Base-by-base conservation (phyloP, 108 stramenopile genomes). In the Nitzschia sp. region DNA sequence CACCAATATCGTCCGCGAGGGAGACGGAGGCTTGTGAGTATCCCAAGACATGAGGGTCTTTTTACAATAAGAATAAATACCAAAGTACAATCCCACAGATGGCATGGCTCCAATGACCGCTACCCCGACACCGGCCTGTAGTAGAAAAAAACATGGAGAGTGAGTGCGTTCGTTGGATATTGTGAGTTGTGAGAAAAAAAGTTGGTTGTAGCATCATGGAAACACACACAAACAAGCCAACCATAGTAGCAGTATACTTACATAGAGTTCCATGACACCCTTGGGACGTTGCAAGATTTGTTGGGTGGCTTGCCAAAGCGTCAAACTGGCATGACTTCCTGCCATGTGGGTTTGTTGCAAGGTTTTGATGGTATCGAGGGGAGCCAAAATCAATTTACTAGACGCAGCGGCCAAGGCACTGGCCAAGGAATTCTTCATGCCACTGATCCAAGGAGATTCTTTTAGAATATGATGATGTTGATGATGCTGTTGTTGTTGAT, bases 281-380 rank as follows among this genome's bases (percentile, higher is more conserved):
- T 83, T 79, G 11, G 84, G 85, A 25, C 96, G 77, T 21, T 73
- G 67, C 12, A 82, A 43, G 22, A 97, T 67, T 34, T 69, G 39
- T 46, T 72, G 65, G 0, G 78, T 79, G 0, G 94, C 94, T 71
- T 91, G 69, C 37, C 83, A 8, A 46, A 94, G 34, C 17, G 80
- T 63, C 46, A 95, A 42, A 19, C 40, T 10, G 7, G 67, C 70
- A 41, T 72, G 71, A 12, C 71, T 56, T 41, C 76, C 57, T n/a
- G 39, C 50, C 22, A 42, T 19, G 24, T 69, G 63, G 29, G 77
- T 67, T 72, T 96, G 95, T 60, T 96, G 97, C 26, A 97, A 72
- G 0, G 95, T 97, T 70, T 98, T 95, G 43, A 98, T 88, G 7
- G 97, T 93, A 65, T 96, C 95, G 55, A 98, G 90, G 10, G 97